Evolutionary conservation across 306 rosid genomes (phyloP).

Genomic region (Arachis stenosperma): DNA sequence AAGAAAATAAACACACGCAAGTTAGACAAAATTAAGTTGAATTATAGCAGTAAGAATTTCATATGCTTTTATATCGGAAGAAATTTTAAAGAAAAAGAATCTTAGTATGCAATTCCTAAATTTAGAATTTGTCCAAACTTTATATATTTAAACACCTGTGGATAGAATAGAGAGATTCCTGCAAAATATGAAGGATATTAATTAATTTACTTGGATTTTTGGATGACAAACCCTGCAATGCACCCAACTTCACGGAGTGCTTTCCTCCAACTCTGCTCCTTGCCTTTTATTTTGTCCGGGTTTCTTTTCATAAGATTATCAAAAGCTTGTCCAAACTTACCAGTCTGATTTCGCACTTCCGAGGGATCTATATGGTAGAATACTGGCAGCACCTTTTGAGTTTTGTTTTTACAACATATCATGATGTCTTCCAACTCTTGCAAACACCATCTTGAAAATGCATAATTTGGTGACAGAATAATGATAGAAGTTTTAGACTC

Average conservation of each 20-base stretch:
- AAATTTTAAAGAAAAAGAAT: too few relatives aligned
- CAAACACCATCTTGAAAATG: constrained; percentile 38
- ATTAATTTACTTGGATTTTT: background rate
- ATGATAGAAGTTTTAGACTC: constrained; percentile 13
- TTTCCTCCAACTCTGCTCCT: background rate
- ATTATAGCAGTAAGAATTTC: too few relatives aligned
- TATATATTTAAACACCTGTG: too few relatives aligned
- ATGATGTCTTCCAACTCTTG: constrained; percentile 15
- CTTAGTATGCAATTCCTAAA: too few relatives aligned
- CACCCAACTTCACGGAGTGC: background rate
- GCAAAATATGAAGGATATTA: background rate
- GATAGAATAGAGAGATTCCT: too few relatives aligned
- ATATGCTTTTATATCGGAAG: too few relatives aligned
- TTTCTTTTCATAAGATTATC: background rate
- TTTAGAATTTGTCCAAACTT: too few relatives aligned
- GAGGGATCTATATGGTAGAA: constrained; percentile 15
- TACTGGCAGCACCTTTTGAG: constrained; percentile 11
- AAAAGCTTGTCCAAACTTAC: background rate
- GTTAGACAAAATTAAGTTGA: too few relatives aligned
- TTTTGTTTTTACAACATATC: too few relatives aligned
- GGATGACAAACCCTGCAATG: background rate
- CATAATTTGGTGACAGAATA: constrained; percentile 31
- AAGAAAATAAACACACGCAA: too few relatives aligned
- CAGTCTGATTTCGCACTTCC: background rate
- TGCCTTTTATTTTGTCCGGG: background rate